Percentiles rank a stretch among this genome's conserved stretches.
Evolutionary conservation across 257 asterid genomes (phyloP).

Genomic region (Jacaranda copaia): DNA sequence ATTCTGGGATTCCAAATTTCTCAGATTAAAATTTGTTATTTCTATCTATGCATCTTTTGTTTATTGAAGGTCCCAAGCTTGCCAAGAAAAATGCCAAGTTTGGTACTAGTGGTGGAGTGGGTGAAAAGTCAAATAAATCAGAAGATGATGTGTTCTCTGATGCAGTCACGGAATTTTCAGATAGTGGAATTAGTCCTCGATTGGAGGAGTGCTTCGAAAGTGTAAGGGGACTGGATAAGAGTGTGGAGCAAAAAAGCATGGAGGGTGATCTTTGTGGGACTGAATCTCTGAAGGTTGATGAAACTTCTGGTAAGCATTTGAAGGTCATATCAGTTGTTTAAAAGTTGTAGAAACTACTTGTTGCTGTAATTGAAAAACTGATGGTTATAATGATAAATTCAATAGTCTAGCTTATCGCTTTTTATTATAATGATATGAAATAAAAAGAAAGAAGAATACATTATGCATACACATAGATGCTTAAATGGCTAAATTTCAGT

Average conservation of each 20-base stretch:
- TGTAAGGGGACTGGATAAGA: constrained; percentile 36
- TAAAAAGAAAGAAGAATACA: no score
- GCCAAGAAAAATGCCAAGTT: constrained; percentile 47
- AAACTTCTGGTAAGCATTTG: constrained; percentile 52
- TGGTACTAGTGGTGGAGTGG: constrained; percentile 49
- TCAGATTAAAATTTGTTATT: neutral
- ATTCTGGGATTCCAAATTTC: neutral
- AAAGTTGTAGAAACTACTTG: constrained; percentile 11
- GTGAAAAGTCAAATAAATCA: constrained; percentile 55
- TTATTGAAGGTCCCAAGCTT: constrained; percentile 58
- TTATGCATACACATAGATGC: no score
- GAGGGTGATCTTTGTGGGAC: constrained; percentile 44
- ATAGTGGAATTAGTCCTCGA: constrained; percentile 57
- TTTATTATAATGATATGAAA: neutral
- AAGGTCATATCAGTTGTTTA: constrained; percentile 22
- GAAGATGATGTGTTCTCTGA: constrained; percentile 83
- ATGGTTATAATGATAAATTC: constrained; percentile 15
- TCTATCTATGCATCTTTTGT: neutral
- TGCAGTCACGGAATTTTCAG: constrained; percentile 75
- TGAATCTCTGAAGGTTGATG: constrained; percentile 40
- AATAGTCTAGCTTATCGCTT: neutral
- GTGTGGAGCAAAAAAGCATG: constrained; percentile 39
- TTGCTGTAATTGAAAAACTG: constrained; percentile 10
- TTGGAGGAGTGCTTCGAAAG: constrained; percentile 48
- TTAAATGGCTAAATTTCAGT: no score